Base-by-base conservation (phyloP, 2,329 filamentous ascomycete genomes). In the Fusarium bulbicola region DNA sequence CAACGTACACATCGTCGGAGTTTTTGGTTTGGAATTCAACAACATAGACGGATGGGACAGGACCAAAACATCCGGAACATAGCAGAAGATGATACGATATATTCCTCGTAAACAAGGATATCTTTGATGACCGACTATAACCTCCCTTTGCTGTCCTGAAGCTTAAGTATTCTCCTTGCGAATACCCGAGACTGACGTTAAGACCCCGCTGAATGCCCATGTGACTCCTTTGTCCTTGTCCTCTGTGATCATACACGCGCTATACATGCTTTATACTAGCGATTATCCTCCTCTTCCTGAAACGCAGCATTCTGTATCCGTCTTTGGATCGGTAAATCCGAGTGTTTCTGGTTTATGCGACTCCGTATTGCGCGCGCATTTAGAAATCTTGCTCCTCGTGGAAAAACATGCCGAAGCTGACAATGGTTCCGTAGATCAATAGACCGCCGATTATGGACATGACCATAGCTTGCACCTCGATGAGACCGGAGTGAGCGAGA, bases 361-460 rank as follows among this genome's bases (percentile, higher is more conserved):
- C 46, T 36, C 42, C 18, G 15, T 46, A 40, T 45, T 39, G 30
- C 34, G 59, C 39, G 57, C 68, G 59, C 40, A 58, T 69, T 85
- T 84, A 98, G 82, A 98, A 99, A 78, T 98, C 96, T 80, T 97
- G 93, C 82, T 98, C 95, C 84, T 98, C 95, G 81, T 95, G 93
- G 87, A 99, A 99, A 86, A 98, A 99, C 91, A 98, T 93, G 75
- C 93, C 92, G 83, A 99, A 99, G 85, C 93, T 96, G 84, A 99
- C 97, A 81, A 99, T 98, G 54, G 96, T 99, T 64, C 94, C 94
- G 84, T 99, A 99, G 81, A 99, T 99, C 81, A 99, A 85, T 67
- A 98, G 86, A 59, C 96, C 96, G 34, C 96, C 96, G 59, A 95
- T 85, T 77, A 99, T 93, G 59, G 93, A 97, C 96, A 99, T 99